phyloP scores from a whole-genome alignment of 495 filamentous ascomycete genomes.

The Lasiosphaeris hirsuta region DNA sequence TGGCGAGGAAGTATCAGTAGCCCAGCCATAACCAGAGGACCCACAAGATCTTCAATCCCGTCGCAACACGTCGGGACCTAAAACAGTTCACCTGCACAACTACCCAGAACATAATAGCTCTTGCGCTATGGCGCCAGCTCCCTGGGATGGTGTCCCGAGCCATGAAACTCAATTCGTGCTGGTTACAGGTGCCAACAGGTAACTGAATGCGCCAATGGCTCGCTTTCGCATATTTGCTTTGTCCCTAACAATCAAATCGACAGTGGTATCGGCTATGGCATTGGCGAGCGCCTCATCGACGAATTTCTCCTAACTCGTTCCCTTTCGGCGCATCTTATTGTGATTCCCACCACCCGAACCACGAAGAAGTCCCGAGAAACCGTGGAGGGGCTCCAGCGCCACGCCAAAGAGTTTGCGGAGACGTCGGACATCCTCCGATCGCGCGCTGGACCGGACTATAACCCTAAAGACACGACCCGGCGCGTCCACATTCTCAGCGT shows the following conservation, averaged over 20 bases:
- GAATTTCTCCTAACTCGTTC: constrained; percentile 75
- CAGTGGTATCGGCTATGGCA: constrained; percentile 88
- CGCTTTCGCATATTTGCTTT: constrained; percentile 19
- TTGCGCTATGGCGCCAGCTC: constrained; percentile 40
- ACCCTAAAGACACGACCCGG: constrained; percentile 40
- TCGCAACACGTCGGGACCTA: no score
- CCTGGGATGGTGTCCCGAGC: constrained; percentile 48
- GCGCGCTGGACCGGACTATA: constrained; percentile 39
- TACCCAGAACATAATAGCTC: no score
- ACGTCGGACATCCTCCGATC: constrained; percentile 35
- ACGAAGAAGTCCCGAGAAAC: constrained; percentile 58
- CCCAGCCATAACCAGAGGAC: no score
- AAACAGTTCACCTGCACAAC: no score
- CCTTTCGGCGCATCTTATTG: constrained; percentile 56
- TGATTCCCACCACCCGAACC: constrained; percentile 66
- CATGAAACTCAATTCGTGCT: constrained; percentile 53
- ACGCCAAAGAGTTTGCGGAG: constrained; percentile 45
- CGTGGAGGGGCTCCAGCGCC: constrained; percentile 48
- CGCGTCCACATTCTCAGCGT: constrained; percentile 56
- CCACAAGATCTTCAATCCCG: no score
- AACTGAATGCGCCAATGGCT: constrained; percentile 9
- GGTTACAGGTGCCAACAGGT: constrained; percentile 77
- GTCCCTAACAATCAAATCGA: not conserved
- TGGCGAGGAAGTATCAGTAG: no score
- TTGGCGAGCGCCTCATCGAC: constrained; percentile 81